These are phyloP conservation scores for Pichia sp. DNA, from an alignment of 1,139 yeast species.

Conservation along the genomic window DNA sequence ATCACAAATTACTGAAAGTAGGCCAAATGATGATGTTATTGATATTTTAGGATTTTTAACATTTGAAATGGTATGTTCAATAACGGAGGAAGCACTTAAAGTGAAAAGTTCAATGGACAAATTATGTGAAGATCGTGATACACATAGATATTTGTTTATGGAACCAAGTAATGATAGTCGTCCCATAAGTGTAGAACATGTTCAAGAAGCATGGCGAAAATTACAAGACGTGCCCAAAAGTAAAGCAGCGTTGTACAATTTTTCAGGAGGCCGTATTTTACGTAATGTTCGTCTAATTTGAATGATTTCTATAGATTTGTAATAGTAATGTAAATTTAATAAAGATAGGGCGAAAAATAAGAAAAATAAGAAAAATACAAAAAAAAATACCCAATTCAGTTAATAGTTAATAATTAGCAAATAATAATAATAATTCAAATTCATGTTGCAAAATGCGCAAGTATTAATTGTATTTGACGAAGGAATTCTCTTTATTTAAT, in stretches of 20 bases:
- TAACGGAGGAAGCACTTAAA: slow-evolving; percentile 86
- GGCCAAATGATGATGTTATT: slow-evolving; percentile 94
- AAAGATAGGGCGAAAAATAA: not conserved
- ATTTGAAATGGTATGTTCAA: slow-evolving; percentile 90
- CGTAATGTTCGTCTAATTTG: slow-evolving; percentile 11
- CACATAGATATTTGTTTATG: slow-evolving; percentile 65
- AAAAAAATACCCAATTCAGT: too few relatives aligned
- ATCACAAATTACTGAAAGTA: slow-evolving; percentile 73
- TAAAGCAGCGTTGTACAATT: slow-evolving; percentile 63
- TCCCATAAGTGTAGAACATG: slow-evolving; percentile 78
- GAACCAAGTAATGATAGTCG: slow-evolving; percentile 84
- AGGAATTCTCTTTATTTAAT: too few relatives aligned
- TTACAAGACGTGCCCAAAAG: slow-evolving; percentile 58
- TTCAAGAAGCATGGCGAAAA: slow-evolving; percentile 88
- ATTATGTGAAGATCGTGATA: slow-evolving; percentile 21
- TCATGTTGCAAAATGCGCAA: too few relatives aligned
- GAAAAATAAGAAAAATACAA: not conserved
- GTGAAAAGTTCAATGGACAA: slow-evolving; percentile 46
- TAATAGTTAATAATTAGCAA: too few relatives aligned
- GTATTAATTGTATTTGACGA: too few relatives aligned
- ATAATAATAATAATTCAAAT: too few relatives aligned
- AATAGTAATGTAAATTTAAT: not conserved
- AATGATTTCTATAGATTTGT: not conserved
- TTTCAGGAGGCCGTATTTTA: slow-evolving; percentile 59
- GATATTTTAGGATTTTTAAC: slow-evolving; percentile 94